Percentiles rank a stretch among this genome's conserved stretches.
phyloP scores from a whole-genome alignment of 352 stramenopile species.

The Phytophthora sojae region DNA sequence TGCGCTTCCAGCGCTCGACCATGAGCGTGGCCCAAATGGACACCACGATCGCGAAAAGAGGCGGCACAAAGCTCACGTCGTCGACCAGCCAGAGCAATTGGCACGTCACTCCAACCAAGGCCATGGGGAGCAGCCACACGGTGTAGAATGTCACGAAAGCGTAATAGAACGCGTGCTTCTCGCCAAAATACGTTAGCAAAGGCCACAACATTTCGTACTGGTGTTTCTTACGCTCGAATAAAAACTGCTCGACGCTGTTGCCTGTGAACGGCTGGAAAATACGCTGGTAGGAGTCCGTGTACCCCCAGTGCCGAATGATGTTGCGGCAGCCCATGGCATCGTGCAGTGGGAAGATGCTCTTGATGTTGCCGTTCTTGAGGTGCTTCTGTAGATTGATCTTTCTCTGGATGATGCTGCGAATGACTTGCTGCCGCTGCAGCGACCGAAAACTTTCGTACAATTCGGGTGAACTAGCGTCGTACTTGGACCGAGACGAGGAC shows the following conservation, averaged over 20 bases:
- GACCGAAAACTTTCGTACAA: constrained; percentile 79
- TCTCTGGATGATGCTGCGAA: constrained; percentile 76
- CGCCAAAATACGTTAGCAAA: constrained; percentile 81
- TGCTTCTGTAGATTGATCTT: constrained; percentile 77
- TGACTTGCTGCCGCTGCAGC: constrained; percentile 79
- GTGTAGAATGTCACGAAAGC: constrained; percentile 82
- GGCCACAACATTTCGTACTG: constrained; percentile 87
- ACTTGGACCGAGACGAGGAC: constrained; percentile 66
- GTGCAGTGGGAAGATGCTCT: constrained; percentile 73
- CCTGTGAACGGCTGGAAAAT: constrained; percentile 69
- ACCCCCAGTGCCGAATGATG: constrained; percentile 72
- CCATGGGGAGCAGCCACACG: constrained; percentile 71
- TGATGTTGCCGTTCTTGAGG: constrained; percentile 57
- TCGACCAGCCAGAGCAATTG: constrained; percentile 55
- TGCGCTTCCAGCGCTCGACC: constrained; percentile 92
- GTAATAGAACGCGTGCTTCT: constrained; percentile 86
- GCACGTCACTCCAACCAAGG: constrained; percentile 53
- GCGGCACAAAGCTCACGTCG: constrained; percentile 43
- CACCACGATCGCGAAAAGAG: constrained; percentile 77
- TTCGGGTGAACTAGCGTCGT: constrained; percentile 43
- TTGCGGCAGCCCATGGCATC: constrained; percentile 65
- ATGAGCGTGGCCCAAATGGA: constrained; percentile 88
- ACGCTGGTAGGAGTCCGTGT: constrained; percentile 34
- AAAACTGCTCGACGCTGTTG: constrained; percentile 62
- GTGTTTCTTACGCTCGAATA: constrained; percentile 64